Base-by-base conservation (phyloP, 2,329 filamentous ascomycete genomes). In the Diaporthe aspalathi region DNA sequence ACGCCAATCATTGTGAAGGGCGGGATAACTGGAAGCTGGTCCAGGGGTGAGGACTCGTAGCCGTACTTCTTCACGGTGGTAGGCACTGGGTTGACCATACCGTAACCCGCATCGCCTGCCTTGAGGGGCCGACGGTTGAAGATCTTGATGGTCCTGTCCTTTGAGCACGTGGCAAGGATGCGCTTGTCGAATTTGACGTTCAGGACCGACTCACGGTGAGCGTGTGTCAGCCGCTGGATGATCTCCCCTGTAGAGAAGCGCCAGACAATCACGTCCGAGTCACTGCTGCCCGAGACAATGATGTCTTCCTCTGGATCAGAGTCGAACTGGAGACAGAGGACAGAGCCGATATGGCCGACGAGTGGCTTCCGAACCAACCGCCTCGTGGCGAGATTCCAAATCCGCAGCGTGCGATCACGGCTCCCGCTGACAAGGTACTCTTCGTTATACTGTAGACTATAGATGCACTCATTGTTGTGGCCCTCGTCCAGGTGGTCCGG, bases 61-160 rank as follows among this genome's bases (percentile, higher is more conserved):
- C 87, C 88, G 72, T 89, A 90, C 62, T 85, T 83, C 67, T 86
- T 85, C 22, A 91, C 76, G 43, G 81, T 84, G 17, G 80, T 82
- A 0, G 86, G 85, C 1, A 89, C 87, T 1, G 89, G 85, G 67
- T 88, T 85, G n/a, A 90, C 81, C 0, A 77, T 75, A 14, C 75
- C 67, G 79, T 91, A 91, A 8, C 89, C 90, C 3, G 86, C 73
- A 43, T 91, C 89, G 27, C 89, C 89, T 53, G 87, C 84, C 40
- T 84, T 83, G n/a, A 97, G 83, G 22, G 90, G 85, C 22, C 85
- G 87, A 6, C 96, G 91, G 79, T 95, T 98, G 89, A 97, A 99
- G 22, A 99, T 91, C 81, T 98, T 98, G 85, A 99, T 97, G 0
- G 92, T 92, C 81, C 95, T 97, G 81, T 99, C 96, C 80, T 99